Conservation (phyloP, 2,329 filamentous ascomycete species). For the Aspergillus niger region DNA sequence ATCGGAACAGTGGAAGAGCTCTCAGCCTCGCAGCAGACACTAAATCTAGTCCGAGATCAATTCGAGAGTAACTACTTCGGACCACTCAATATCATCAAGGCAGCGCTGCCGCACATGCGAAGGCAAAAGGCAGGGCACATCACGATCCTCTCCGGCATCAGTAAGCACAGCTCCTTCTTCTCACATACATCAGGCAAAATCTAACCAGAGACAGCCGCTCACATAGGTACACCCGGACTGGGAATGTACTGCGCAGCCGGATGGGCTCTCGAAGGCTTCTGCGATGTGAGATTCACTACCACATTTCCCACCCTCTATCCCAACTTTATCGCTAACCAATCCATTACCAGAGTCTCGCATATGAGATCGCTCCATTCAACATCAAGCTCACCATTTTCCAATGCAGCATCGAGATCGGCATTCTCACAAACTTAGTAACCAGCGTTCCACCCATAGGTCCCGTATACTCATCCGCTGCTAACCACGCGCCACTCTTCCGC, state of each 20-base stretch:
- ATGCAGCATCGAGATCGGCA: constrained; percentile 87
- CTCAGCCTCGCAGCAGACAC: constrained; percentile 69
- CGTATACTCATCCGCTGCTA: constrained; percentile 67
- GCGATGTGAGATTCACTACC: constrained; percentile 62
- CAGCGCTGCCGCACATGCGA: constrained; percentile 76
- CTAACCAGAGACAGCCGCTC: constrained; percentile 60
- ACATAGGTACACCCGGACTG: constrained; percentile 89
- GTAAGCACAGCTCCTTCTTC: constrained; percentile 33
- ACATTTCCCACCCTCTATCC: not conserved
- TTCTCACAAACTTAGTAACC: constrained; percentile 82
- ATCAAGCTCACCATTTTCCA: constrained; percentile 95
- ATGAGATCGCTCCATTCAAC: constrained; percentile 96
- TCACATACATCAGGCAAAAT: not conserved
- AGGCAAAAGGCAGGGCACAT: constrained; percentile 83
- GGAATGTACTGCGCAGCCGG: constrained; percentile 88
- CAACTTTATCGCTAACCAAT: not conserved
- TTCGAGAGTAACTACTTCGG: constrained; percentile 96
- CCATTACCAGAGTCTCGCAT: constrained; percentile 69
- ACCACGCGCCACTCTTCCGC: constrained; percentile 76
- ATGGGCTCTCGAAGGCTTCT: constrained; percentile 95
- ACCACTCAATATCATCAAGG: constrained; percentile 93
- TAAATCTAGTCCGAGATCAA: constrained; percentile 81
- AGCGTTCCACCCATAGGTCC: constrained; percentile 75
- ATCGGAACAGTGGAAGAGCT: constrained; percentile 92
- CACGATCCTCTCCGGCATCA: constrained; percentile 84